Percentiles rank a stretch among this genome's conserved stretches.
Conservation (phyloP, 129 eudicot species). For the Flaveria sonorensis region DNA sequence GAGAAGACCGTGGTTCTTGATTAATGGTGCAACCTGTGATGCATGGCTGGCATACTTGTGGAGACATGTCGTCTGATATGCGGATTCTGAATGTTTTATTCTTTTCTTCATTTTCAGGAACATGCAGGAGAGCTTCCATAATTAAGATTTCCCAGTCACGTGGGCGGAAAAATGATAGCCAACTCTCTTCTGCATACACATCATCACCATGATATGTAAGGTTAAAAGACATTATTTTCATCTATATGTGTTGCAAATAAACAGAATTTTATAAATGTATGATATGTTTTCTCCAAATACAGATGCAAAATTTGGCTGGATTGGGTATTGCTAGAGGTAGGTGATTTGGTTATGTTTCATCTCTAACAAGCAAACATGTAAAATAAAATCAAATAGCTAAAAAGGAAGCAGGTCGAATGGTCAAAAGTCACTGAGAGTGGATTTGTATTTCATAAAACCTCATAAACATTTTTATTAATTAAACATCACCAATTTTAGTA, state of each 20-base stretch:
- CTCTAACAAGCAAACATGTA: neutral
- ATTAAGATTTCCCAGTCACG: conserved; percentile 86
- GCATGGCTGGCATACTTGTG: conserved; percentile 56
- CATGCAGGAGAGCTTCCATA: conserved; percentile 89
- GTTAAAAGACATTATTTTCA: neutral
- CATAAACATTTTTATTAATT: neutral
- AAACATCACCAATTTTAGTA: neutral
- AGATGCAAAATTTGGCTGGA: too few species aligned
- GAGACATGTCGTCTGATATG: conserved; percentile 47
- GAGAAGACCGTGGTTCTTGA: conserved; percentile 40
- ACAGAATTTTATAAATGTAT: neutral
- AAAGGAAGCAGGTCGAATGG: neutral
- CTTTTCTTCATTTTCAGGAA: conserved; percentile 81
- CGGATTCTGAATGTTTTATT: conserved; percentile 65
- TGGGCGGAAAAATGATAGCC: conserved; percentile 67
- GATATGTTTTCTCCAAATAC: neutral
- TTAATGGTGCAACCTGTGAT: conserved; percentile 34
- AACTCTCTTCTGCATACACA: conserved; percentile 35
- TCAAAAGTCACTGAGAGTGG: neutral
- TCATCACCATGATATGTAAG: neutral
- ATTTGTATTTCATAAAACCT: neutral
- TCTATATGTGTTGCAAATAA: neutral
- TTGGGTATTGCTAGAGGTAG: neutral
- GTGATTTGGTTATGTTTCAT: neutral
- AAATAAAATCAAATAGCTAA: neutral